Conservation (phyloP, 495 filamentous ascomycete genomes). For the Apodospora peruviana region DNA sequence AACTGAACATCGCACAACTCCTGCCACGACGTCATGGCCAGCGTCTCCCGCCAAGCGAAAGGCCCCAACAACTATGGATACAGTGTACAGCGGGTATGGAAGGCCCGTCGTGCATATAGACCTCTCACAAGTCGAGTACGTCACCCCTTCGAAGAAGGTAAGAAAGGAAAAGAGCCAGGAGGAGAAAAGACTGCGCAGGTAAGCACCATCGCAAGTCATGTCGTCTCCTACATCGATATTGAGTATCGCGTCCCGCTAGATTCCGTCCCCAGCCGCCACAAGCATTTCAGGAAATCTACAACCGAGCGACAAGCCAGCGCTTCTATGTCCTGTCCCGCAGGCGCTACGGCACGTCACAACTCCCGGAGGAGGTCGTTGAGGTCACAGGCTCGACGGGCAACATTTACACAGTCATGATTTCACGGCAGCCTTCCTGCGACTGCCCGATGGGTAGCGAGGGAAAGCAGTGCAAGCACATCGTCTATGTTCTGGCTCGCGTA, state of each 20-base stretch:
- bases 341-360: constrained; percentile 17
- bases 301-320: constrained; percentile 34
- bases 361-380: constrained; percentile 49
- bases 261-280: constrained; percentile 30
- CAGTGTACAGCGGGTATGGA: no score
- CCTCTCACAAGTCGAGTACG: no score
- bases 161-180: neutral
- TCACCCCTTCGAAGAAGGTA: constrained; percentile 1
- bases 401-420: constrained; percentile 54
- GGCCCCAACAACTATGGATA: no score
- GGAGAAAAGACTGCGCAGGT: constrained; percentile 19
- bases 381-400: constrained; percentile 73
- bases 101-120: no score
- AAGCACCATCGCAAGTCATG: neutral
- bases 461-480: constrained; percentile 64
- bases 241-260: constrained; percentile 9
- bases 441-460: constrained; percentile 59
- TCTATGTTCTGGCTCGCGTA: constrained; percentile 56
- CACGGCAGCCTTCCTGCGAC: constrained; percentile 55
- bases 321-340: constrained; percentile 38
- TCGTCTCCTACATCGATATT: neutral
- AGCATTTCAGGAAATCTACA: constrained; percentile 30
- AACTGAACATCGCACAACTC: neutral
- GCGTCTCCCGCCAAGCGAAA: no score
- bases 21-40: neutral